Base-by-base conservation (phyloP, 345 rosid species). In the Sisymbrium altissimum region DNA sequence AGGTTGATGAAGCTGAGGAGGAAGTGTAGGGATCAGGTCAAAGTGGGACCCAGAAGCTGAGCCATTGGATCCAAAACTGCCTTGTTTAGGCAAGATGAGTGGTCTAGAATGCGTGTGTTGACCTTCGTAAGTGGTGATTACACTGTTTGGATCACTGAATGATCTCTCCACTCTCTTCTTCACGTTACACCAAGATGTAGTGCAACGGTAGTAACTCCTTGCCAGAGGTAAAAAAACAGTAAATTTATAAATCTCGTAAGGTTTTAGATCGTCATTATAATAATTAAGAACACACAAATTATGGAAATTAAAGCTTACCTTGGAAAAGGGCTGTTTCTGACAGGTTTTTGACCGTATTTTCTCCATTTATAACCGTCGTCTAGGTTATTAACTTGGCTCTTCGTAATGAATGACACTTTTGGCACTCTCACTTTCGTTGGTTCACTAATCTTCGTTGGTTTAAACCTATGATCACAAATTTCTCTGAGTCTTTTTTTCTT, bases 191-290 rank as follows among this genome's bases (percentile, higher is more conserved):
- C 83, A 84, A n/a, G 86, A 79, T 40, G 72, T 86, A 71, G 97
- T 93, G 98, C 98, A 93, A 76, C 98, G 96, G 63, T 90, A 93
- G 80, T 93, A 93, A 74, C 87, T 93, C 96, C 98, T 93, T 70
- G 35, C n/a, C 38, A 60, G n/a, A n/a, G n/a, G n/a, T n/a, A n/a
- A n/a, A n/a, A n/a, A 38, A 29, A 5, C 25, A 11, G n/a, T n/a
- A 6, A 53, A 59, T 6, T 10, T 44, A 44, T 1, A 36, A 40
- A 45, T n/a, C 17, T 17, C 30, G 43, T 40, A 25, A 71, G 17
- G 38, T 15, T 49, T 19, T 45, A 14, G 18, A 53, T 25, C 17
- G 21, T 33, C 11, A 50, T 19, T 12, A 30, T 35, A 6, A 36
- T 19, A 11, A 19, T 52, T 1, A 29, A 52, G 55, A 50, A 39